Percentiles rank a stretch among this genome's conserved stretches.
Evolutionary conservation across 2,329 filamentous ascomycete species (phyloP).

Genomic region (Triangularia setosa): DNA sequence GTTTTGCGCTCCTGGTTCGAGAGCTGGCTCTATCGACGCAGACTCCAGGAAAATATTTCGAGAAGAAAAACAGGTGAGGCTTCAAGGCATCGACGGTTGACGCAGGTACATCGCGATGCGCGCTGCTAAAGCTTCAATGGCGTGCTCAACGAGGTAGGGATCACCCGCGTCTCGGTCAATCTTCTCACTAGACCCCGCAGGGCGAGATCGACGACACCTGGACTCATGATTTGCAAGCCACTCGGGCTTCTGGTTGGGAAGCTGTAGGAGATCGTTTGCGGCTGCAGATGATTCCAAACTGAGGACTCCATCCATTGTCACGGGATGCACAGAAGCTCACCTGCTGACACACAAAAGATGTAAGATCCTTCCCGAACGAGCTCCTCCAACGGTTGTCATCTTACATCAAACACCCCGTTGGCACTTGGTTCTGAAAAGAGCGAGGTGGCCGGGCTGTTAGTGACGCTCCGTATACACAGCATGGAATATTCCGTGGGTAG

Average conservation of each 20-base stretch:
- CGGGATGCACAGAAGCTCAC: neutral
- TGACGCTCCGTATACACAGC: neutral
- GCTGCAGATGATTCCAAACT: neutral
- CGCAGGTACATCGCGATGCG: constrained; percentile 1
- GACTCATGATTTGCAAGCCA: neutral
- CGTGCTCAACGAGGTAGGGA: neutral
- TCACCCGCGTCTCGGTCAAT: neutral
- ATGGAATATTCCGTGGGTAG: neutral
- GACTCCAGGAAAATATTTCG: neutral
- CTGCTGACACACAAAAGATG: neutral
- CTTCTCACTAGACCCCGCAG: neutral
- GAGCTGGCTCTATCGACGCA: neutral
- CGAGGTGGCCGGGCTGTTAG: neutral
- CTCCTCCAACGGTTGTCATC: neutral
- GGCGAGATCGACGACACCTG: neutral
- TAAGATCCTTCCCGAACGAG: neutral
- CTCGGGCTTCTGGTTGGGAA: neutral
- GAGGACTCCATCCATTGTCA: neutral
- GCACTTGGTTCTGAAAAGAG: neutral
- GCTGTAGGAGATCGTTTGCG: neutral
- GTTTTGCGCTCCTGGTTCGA: neutral
- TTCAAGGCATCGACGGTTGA: neutral
- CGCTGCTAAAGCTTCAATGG: neutral
- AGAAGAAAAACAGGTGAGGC: neutral
- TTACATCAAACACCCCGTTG: neutral